Conservation (phyloP, 495 filamentous ascomycete species). For the Aspergillus heteromorphus region DNA sequence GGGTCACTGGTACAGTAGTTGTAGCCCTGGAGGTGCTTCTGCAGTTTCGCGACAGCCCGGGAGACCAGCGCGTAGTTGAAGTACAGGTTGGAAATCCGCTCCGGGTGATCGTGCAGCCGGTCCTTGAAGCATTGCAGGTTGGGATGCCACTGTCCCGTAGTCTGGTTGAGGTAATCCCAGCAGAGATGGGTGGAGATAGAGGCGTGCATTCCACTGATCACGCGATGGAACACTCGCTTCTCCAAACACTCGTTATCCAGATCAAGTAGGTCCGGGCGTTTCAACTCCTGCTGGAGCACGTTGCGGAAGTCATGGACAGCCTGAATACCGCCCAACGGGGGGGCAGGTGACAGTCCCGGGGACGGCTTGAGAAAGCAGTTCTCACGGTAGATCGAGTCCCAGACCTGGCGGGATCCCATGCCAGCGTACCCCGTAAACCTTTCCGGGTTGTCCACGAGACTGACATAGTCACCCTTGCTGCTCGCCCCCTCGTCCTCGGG, state of each 20-base stretch:
- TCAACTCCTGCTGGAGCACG: constrained; percentile 67
- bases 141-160: constrained; percentile 88
- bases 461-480: constrained; percentile 93
- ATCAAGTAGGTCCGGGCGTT: constrained; percentile 61
- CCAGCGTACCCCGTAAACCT: constrained; percentile 92
- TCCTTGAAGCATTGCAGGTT: constrained; percentile 86
- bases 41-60: constrained; percentile 87
- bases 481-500: constrained; percentile 87
- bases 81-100: constrained; percentile 94
- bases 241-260: constrained; percentile 89
- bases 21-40: constrained; percentile 73
- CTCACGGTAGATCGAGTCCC: constrained; percentile 94
- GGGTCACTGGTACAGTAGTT: constrained; percentile 89
- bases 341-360: constrained; percentile 30
- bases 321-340: constrained; percentile 39
- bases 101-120: constrained; percentile 75
- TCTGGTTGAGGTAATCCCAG: constrained; percentile 94
- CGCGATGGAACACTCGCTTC: constrained; percentile 93
- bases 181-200: constrained; percentile 94
- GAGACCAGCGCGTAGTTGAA: constrained; percentile 96
- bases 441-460: constrained; percentile 87
- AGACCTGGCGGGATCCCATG: constrained; percentile 75
- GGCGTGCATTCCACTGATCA: constrained; percentile 96
- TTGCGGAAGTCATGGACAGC: constrained; percentile 80
- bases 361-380: constrained; percentile 84